Base-by-base conservation (phyloP, 177 flowering plant genomes). In the Vitis hybrid region DNA sequence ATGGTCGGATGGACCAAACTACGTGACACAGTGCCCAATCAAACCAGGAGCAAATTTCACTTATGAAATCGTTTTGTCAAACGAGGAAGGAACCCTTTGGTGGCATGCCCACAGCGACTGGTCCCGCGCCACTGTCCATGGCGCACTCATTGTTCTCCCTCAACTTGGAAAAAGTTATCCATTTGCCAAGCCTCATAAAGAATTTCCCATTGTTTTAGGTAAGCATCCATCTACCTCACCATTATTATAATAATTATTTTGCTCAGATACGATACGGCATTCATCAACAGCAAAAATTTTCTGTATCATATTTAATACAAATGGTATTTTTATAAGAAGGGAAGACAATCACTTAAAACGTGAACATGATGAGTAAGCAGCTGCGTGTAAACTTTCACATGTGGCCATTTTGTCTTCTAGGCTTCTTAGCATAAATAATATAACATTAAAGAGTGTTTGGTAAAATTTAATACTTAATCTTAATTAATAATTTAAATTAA, bases 81-180 rank as follows among this genome's bases (percentile, higher is more conserved):
- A 9, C 0, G 86, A 85, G 63, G 84, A 76, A 68, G 86, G 86
- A 20, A 82, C 85, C 14, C 27, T 85, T 0, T 85, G 86, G 86
- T 85, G 86, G 86, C 88, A 85, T 27, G 88, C 86, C 9, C 88
- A 85, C 35, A 80, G 82, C 24, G 85, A 79, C 11, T 79, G 86
- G 86, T 11, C 77, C 1, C 66, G 88, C 1, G 88, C 85, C 65
- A 83, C 88, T 0, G 82, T 85, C 2, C 79, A 83, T 64, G 88
- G 88, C 0, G 67, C 80, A 6, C 68, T 85, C 14, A 14, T 81
- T 11, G 52, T 85, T 46, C 52, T 52, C 9, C 86, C 85, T 0
- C 9, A 32, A 1, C 4, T 0, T 3, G 78, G 81, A 51, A 59
- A 56, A 1, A n/a, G 48, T 2, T 82, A 73, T 57, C 89, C 89